phyloP scores from a whole-genome alignment of 345 rosid species.

The Turritis glabra region DNA sequence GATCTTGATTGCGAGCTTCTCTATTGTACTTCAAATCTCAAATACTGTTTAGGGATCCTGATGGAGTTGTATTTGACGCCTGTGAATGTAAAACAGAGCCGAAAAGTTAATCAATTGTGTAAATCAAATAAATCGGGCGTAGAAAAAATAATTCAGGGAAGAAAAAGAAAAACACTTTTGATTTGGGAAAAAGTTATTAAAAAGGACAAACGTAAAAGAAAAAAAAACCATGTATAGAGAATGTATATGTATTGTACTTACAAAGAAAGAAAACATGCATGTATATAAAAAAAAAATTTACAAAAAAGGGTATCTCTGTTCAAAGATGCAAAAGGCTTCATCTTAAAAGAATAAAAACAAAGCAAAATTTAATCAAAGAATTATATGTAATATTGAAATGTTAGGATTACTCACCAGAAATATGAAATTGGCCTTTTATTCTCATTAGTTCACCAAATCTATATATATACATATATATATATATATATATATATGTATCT shows the following conservation, averaged over 20 bases:
- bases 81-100: conserved; percentile 20
- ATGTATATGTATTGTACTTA: neutral
- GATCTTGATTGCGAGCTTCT: conserved; percentile 20
- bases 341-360: neutral
- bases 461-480: too few relatives aligned
- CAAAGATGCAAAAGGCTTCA: neutral
- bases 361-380: neutral
- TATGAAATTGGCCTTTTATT: conserved; percentile 28
- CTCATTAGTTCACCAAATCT: too few relatives aligned
- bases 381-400: neutral
- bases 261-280: neutral
- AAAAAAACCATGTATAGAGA: too few relatives aligned
- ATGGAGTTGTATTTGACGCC: conserved; percentile 17
- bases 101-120: neutral
- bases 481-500: conserved; percentile 28
- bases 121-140: neutral
- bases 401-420: conserved; percentile 31
- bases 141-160: neutral
- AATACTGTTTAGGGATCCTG: conserved; percentile 1
- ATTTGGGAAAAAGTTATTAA: neutral
- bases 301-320: neutral
- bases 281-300: neutral
- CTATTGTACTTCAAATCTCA: conserved; percentile 23
- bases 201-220: too few relatives aligned
- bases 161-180: neutral